Evolutionary conservation across 768 basidiomycete species (phyloP), one percentile per base, ranked within the genome.

Genomic region (Tulasnella sp.): DNA sequence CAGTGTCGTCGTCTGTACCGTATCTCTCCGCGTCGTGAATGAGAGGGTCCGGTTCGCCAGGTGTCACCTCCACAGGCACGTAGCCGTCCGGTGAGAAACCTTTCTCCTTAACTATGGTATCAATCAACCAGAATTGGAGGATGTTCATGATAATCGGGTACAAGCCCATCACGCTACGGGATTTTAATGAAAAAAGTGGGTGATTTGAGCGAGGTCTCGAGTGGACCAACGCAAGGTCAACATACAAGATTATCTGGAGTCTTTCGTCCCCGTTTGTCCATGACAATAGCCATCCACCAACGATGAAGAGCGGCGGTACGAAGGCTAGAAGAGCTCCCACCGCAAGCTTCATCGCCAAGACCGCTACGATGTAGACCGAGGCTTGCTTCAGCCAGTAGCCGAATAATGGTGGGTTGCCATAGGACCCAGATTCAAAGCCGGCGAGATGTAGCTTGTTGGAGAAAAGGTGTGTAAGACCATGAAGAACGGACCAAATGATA

Each of bases 41-140:
- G 11, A 58, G 53, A 21, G 49, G 61, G 9, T 64, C 50, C n/a
- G 51, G 53, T 13, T 55, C 50, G 1, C 50, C 65, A 13, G 56
- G 47, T 26, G 51, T 51, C 21, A 32, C 26, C 27, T 54, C 56
- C 17, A 62, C 64, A 54, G 58, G 51, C 60, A 64, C 64, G 17
- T 56, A 49, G 24, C 11, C 15, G 2, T 52, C 32, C 4, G 45
- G 58, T 34, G 49, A 30, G 49, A 29, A 58, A 27, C 45, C 47
- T 32, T 44, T 29, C 5, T 84, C 84, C 72, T 93, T 93, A 68
- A 93, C 88, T 54, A 93, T 92, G 0, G 88, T 86, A 72, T 96
- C 91, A 60, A 96, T 93, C 52, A 96, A 74, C 83, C 93, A 93
- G 77, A 97, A 97, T 69, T 98, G 95, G 10, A 90, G 65, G 38